Conservation (phyloP, 148 eudicot genomes). For the Rhododendron ferrugineum region DNA sequence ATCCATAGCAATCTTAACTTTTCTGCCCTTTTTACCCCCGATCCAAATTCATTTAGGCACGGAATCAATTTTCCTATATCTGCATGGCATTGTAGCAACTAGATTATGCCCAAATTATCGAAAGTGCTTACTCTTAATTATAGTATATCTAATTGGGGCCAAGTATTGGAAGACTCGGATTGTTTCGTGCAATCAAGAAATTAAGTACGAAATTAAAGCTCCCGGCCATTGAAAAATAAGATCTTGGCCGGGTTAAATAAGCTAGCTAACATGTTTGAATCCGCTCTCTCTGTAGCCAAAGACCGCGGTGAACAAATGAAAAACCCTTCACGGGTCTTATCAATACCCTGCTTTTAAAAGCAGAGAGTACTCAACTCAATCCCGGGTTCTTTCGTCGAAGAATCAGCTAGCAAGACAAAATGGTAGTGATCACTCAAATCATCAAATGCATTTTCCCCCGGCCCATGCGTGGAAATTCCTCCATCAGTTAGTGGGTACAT, state of each 20-base stretch:
- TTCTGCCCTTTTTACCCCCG: neutral
- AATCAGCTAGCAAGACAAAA: neutral
- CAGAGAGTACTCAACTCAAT: neutral
- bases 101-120: too few relatives aligned
- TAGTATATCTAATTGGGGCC: neutral
- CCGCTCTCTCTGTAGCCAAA: neutral
- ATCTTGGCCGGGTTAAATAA: neutral
- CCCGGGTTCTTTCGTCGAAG: neutral
- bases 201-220: neutral
- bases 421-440: constrained; percentile 12
- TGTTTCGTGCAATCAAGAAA: neutral
- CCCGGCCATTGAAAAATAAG: neutral
- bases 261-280: neutral
- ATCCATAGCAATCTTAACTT: neutral
- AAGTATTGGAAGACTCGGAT: neutral
- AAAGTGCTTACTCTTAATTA: neutral
- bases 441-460: neutral
- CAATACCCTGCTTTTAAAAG: constrained; percentile 1
- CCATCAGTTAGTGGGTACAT: neutral
- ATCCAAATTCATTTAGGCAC: neutral
- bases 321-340: neutral
- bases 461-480: constrained; percentile 3
- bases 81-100: neutral
- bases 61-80: neutral
- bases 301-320: neutral